Conservation (phyloP, 441 rosid species). For the Gossypium schwendimanii region DNA sequence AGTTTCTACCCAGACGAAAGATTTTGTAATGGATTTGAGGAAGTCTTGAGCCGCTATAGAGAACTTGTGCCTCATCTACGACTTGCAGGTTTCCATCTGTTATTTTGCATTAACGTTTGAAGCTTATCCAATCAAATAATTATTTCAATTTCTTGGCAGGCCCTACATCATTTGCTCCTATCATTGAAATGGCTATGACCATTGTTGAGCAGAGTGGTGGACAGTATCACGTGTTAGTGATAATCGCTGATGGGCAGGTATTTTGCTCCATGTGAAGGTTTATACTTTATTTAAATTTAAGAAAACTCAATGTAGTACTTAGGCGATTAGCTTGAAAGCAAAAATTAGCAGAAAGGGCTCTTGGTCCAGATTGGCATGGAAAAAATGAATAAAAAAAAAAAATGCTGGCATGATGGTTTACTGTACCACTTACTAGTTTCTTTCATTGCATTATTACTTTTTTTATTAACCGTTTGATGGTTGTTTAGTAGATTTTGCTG, state of each 20-base stretch:
- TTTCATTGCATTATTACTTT: background rate
- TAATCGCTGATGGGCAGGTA: conserved; percentile 87
- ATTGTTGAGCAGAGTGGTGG: conserved; percentile 69
- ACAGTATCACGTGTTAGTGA: conserved; percentile 68
- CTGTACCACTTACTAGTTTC: background rate
- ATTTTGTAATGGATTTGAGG: conserved; percentile 70
- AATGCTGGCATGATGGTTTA: background rate
- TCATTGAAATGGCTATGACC: conserved; percentile 74
- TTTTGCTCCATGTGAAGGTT: background rate
- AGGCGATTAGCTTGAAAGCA: background rate
- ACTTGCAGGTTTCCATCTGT: conserved; percentile 52
- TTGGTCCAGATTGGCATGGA: background rate
- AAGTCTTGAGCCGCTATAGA: conserved; percentile 50
- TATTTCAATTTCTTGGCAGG: conserved; percentile 30
- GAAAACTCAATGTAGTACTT: background rate
- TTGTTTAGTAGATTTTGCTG: background rate
- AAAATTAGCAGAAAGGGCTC: background rate
- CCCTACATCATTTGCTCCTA: conserved; percentile 75
- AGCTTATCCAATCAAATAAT: conserved; percentile 2
- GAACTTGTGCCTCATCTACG: conserved; percentile 58
- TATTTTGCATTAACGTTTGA: conserved; percentile 7
- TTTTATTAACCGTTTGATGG: background rate
- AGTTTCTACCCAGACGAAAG: conserved; percentile 47
- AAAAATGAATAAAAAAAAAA: background rate
- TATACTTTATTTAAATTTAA: background rate